These are phyloP conservation scores for Eutypella sp. DNA, from an alignment of 2,329 filamentous ascomycete species.

Conservation along the genomic window DNA sequence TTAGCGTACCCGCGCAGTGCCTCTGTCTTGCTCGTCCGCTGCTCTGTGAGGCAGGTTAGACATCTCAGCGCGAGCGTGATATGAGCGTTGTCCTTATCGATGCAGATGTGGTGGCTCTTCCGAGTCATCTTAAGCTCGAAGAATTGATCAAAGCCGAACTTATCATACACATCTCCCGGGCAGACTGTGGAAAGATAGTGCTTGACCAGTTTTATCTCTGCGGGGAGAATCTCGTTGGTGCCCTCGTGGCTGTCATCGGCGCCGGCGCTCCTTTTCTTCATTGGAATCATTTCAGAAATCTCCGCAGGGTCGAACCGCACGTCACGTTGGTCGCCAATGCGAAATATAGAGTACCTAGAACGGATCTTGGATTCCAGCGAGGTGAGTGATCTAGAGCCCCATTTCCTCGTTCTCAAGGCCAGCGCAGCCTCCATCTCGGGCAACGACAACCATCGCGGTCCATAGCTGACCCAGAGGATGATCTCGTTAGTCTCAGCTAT, in stretches of 20 bases:
- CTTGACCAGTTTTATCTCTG: background rate
- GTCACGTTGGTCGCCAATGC: background rate
- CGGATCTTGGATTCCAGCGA: background rate
- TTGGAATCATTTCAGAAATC: background rate
- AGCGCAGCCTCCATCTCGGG: background rate
- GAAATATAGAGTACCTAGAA: background rate
- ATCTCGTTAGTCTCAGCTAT: background rate
- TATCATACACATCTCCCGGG: background rate
- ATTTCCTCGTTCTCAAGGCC: background rate
- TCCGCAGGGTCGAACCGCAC: background rate
- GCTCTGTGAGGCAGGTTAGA: background rate
- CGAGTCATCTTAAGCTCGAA: background rate
- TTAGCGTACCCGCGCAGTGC: background rate
- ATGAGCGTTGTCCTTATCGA: background rate
- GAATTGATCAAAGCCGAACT: background rate
- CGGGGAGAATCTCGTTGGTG: background rate
- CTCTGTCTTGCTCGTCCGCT: background rate
- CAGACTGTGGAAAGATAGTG: background rate
- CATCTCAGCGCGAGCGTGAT: background rate
- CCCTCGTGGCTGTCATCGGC: background rate
- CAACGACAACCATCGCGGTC: background rate
- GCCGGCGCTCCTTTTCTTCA: background rate
- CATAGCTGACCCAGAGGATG: background rate
- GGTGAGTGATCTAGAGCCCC: background rate
- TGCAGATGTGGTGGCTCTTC: background rate